Percentiles rank a stretch among this genome's conserved stretches.
Conservation (phyloP, 805 yeast species). For the Metschnikowia henanensis region DNA sequence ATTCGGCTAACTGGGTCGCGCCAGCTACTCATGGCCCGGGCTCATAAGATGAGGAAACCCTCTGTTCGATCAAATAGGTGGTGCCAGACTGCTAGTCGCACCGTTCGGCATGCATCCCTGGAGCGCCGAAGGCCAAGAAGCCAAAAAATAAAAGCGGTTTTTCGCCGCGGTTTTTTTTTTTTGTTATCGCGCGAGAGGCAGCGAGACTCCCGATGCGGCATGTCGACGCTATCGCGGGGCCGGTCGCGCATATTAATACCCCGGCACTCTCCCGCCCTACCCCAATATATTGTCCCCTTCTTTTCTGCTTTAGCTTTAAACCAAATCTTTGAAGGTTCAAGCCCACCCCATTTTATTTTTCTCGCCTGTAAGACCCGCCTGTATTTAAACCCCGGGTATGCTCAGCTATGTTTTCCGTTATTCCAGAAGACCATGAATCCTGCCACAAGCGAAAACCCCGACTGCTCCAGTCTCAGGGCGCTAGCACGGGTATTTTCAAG, state of each 20-base stretch:
- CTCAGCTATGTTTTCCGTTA: constrained; percentile 22
- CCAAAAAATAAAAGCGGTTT: too few relatives aligned
- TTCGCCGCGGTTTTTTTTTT: neutral
- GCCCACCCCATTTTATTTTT: too few relatives aligned
- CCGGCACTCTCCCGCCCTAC: constrained; percentile 10
- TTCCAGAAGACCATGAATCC: constrained; percentile 36
- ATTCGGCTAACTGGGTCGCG: too few relatives aligned
- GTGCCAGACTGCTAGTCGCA: too few relatives aligned
- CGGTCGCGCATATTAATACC: constrained; percentile 9
- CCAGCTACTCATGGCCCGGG: too few relatives aligned
- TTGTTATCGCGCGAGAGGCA: constrained; percentile 3
- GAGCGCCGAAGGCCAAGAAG: too few relatives aligned
- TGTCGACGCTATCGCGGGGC: constrained; percentile 10
- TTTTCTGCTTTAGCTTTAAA: constrained; percentile 4
- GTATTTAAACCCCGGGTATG: constrained; percentile 9
- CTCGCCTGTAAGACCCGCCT: neutral
- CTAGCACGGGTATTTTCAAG: constrained; percentile 20
- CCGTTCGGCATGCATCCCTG: too few relatives aligned
- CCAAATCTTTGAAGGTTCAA: neutral
- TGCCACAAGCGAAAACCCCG: constrained; percentile 34
- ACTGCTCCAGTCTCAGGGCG: constrained; percentile 40
- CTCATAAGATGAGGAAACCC: too few relatives aligned
- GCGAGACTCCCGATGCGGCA: constrained; percentile 4
- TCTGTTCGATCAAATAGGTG: too few relatives aligned
- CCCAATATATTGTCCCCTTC: neutral